phyloP scores from a whole-genome alignment of 805 yeast species.

The Schwanniomyces yamadae region DNA sequence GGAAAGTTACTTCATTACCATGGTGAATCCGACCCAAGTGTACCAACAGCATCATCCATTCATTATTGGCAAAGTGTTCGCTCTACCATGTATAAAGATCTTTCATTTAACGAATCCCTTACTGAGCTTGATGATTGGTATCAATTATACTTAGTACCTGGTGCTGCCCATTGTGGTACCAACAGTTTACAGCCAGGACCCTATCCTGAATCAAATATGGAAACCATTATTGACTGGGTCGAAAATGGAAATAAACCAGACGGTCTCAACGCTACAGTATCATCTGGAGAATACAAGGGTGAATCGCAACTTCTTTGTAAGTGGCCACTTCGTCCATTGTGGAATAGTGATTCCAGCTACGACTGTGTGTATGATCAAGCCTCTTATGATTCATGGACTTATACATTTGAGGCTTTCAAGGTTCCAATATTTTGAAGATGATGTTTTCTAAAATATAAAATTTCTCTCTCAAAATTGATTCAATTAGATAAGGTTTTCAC shows the following conservation, averaged over 20 bases:
- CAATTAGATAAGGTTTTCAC: too few relatives aligned
- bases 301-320: slow-evolving; percentile 7
- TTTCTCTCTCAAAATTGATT: too few relatives aligned
- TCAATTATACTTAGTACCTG: slow-evolving; percentile 7
- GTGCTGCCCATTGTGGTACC: slow-evolving; percentile 8
- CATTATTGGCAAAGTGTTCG: slow-evolving; percentile 8
- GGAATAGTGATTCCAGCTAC: too few relatives aligned
- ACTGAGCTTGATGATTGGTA: slow-evolving; percentile 5
- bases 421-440: too few relatives aligned
- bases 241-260: slow-evolving; percentile 6
- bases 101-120: neutral
- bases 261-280: slow-evolving; percentile 6
- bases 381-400: too few relatives aligned
- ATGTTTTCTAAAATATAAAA: too few relatives aligned
- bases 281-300: slow-evolving; percentile 2
- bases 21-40: slow-evolving; percentile 6
- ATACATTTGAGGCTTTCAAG: too few relatives aligned
- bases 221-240: slow-evolving; percentile 7
- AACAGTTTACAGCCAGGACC: slow-evolving; percentile 7
- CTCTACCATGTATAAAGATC: slow-evolving; percentile 1
- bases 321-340: too few relatives aligned
- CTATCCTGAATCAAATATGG: slow-evolving; percentile 7
- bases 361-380: too few relatives aligned
- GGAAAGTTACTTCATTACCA: slow-evolving; percentile 6
- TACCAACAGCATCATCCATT: slow-evolving; percentile 6